These are phyloP conservation scores for Aspergillus sp. DNA, from an alignment of 2,329 filamentous ascomycete genomes.

Conservation along the genomic window DNA sequence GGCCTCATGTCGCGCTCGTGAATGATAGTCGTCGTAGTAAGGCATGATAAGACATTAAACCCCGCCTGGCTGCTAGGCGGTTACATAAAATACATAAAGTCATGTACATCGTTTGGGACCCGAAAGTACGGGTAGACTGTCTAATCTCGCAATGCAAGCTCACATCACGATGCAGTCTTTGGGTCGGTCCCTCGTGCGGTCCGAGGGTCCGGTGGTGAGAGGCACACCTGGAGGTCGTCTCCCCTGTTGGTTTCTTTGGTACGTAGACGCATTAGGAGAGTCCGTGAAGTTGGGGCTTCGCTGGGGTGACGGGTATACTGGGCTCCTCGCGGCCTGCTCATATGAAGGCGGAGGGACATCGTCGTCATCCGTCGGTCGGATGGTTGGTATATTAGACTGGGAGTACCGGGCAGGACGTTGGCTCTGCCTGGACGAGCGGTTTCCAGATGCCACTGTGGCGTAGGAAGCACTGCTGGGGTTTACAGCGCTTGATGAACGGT, in stretches of 20 bases:
- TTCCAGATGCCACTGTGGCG: conserved; percentile 17
- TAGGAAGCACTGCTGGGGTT: conserved; percentile 18
- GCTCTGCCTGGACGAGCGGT: conserved; percentile 28
- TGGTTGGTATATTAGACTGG: conserved; percentile 19
- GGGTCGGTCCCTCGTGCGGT: conserved; percentile 34
- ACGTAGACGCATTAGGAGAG: conserved; percentile 21
- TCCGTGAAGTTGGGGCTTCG: conserved; percentile 38
- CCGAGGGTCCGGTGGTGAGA: conserved; percentile 16
- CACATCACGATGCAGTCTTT: conserved; percentile 50
- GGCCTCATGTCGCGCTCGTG: conserved; percentile 3
- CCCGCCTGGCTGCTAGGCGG: conserved; percentile 10
- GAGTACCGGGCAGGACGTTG: conserved; percentile 17
- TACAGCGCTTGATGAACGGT: conserved; percentile 25
- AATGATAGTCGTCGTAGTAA: conserved; percentile 6
- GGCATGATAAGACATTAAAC: conserved; percentile 15
- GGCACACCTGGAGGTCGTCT: conserved; percentile 18
- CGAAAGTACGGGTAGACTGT: neutral
- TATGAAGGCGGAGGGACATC: conserved; percentile 65
- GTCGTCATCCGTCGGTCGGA: conserved; percentile 44
- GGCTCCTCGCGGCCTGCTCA: conserved; percentile 62
- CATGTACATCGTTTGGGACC: neutral
- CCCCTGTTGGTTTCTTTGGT: conserved; percentile 23
- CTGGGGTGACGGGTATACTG: conserved; percentile 56
- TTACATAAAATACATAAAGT: conserved; percentile 15
- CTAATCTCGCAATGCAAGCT: conserved; percentile 7